Evolutionary conservation across 345 rosid genomes (phyloP), one percentile per base, ranked within the genome.

Genomic region (Pistacia atlantica): DNA sequence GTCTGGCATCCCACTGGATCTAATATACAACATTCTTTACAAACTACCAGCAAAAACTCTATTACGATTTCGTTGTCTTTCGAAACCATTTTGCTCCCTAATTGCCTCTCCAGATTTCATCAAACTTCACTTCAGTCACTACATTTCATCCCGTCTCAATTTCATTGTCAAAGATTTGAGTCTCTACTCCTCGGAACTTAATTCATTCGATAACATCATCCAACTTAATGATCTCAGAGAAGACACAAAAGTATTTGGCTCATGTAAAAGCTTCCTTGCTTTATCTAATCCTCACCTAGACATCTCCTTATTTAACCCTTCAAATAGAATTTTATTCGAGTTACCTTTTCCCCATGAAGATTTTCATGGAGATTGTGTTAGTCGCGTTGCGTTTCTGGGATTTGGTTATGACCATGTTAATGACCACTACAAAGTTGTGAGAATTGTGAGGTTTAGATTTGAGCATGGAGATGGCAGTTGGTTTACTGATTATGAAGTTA

Each of bases 391-490:
- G 12, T 71, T 81, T 37, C 84, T 83, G 3, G 90, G 90, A 11
- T 87, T 87, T 2, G 90, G 90, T 6, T 78, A 73, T 38, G 89
- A 86, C 74, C 63, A 64, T 3, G 9, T 62, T 54, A 38, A 1
- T 0, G 85, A 83, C 38, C 88, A 86, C 58, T 86, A 86, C 60
- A 79, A 81, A 49, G 28, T 86, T 58, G 66, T 81, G 49, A 80
- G 90, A 69, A 79, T 80, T 63, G 81, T 83, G 5, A 82, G 80
- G 66, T 25, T 25, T 25, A 25, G 33, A 31, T 31, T 31, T 25
- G 25, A 25, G 25, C 25, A 25, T 25, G 25, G 25, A 25, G 25
- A 25, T 25, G 25, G 25, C 25, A 25, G 25, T 25, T 25, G 25
- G 25, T 31, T 72, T 10, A 65, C 64, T 25, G 82, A 77, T 1